Base-by-base conservation (phyloP, 257 asterid genomes). In the Hygrophila difformis region DNA sequence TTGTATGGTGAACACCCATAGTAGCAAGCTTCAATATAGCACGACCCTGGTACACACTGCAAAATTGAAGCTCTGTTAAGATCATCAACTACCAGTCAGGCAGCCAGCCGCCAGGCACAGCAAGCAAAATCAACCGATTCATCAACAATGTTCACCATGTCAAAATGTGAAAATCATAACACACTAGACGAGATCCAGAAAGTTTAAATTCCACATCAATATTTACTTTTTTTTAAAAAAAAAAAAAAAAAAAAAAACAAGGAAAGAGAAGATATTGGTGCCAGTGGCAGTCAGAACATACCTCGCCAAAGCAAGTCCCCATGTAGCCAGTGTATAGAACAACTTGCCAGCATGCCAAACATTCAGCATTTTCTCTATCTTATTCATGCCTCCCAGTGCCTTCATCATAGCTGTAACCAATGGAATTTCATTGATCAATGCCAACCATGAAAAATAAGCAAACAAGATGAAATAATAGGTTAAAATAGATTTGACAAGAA, bases 301-400 rank as follows among this genome's bases (percentile, higher is more conserved):
- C 96, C 98, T 89, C 7, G 91, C 74, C 18, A 82, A 69, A 46
- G 94, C 83, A 73, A 91, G 88, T 28, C 98, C 85, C 98, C 98
- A 91, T 43, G 93, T 82, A 40, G 88, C 79, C 38, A 91, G 66
- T 21, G 87, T 67, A 63, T 79, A 86, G 55, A 91, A 75, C 71
- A 74, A 45, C 67, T 40, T 76, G 49, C 94, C 98, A 0, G 96
- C 96, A 18, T 67, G 77, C 97, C 97, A 89, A 63, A 89, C 61
- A 65, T 63, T 64, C 12, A 79, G 51, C 91, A 80, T 66, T 58
- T 67, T 82, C 58, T 86, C 98, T 51, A 91, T 70, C 67, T 78
- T 91, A 56, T 71, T 72, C 56, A 62, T 50, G 49, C 96, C 91
- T 62, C 71, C 82, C 38, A 89, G 39, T 58, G 84, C 84, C 65